Evolutionary conservation across 352 stramenopile species (phyloP), one percentile per base, ranked within the genome.

Genomic region (Paralagenidium karlingii): DNA sequence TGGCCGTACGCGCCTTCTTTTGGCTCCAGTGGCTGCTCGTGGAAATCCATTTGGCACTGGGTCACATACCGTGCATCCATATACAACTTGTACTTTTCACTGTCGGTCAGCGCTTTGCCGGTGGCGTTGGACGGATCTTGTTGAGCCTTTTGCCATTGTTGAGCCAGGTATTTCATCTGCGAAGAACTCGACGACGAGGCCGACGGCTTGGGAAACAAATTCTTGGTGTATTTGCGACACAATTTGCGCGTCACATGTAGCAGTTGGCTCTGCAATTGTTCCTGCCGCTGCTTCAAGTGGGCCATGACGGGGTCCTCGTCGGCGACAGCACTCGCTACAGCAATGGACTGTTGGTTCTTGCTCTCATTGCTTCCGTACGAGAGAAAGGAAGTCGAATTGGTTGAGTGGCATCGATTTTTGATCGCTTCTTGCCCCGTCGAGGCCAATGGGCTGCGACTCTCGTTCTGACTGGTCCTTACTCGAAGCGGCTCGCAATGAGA

Each of bases 201-300:
- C 40, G 2, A 34, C 25, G 22, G 37, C 24, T 11, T 51, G 32
- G 60, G 57, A 21, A 49, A 65, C 13, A 87, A 46, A 21, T 70
- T 55, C 33, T 77, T 70, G 11, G 49, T 44, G 53, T 85, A 83
- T 49, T 87, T 87, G 26, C 67, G 70, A n/a, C 60, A 71, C 13
- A 85, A 49, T 46, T 84, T 82, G 29, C 71, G 56, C 2, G 70
- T 83, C 18, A 70, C 56, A 6, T 65, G 52, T 1, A 87, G 50
- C 11, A 87, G 49, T 31, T 82, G 45, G 4, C 53, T 22, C 36
- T 84, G 60, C 22, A 87, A 47, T 16, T 63, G 30, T 13, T 45
- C 48, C 34, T 63, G 58, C 16, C 64, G 43, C 13, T 62, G 39
- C 2, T 45, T 45, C 6, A 85, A n/a, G 8, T 40, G 41, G 8